Percentiles rank a stretch among this genome's conserved stretches.
These are phyloP conservation scores for Byssoonygena ceratinophila DNA, from an alignment of 2,329 filamentous ascomycete genomes.

Conservation along the genomic window DNA sequence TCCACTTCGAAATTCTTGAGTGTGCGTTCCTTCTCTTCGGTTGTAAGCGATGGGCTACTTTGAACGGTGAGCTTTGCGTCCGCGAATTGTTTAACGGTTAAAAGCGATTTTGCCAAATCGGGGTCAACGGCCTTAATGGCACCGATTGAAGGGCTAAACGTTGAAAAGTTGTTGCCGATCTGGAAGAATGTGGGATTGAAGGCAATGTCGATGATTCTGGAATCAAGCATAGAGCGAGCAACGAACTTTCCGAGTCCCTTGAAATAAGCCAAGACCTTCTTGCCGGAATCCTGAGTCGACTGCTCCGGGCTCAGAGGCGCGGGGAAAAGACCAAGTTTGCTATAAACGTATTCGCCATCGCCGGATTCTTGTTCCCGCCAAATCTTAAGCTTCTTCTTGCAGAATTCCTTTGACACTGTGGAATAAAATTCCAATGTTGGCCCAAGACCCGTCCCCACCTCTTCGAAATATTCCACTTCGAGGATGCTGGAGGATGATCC, in stretches of 20 bases:
- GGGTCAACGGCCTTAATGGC: conserved; percentile 84
- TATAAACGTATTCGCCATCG: conserved; percentile 71
- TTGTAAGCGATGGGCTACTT: conserved; percentile 54
- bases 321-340: conserved; percentile 76
- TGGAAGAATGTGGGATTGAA: conserved; percentile 98
- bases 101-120: conserved; percentile 72
- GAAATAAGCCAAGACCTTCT: conserved; percentile 78
- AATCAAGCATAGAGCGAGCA: conserved; percentile 95
- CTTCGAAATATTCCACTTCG: conserved; percentile 97
- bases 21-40: conserved; percentile 60
- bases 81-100: conserved; percentile 77
- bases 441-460: conserved; percentile 90
- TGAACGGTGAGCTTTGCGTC: conserved; percentile 73
- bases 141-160: conserved; percentile 72
- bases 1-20: conserved; percentile 63
- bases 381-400: conserved; percentile 90
- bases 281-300: conserved; percentile 62
- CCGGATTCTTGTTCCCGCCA: conserved; percentile 82
- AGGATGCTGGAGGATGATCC: conserved; percentile 92
- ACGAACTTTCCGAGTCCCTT: conserved; percentile 95
- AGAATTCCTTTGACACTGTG: conserved; percentile 92
- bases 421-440: conserved; percentile 98
- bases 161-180: conserved; percentile 59
- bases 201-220: conserved; percentile 91
- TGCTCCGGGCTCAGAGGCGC: conserved; percentile 77